phyloP scores from a whole-genome alignment of 352 stramenopile species.

The Blastocystis sp. region DNA sequence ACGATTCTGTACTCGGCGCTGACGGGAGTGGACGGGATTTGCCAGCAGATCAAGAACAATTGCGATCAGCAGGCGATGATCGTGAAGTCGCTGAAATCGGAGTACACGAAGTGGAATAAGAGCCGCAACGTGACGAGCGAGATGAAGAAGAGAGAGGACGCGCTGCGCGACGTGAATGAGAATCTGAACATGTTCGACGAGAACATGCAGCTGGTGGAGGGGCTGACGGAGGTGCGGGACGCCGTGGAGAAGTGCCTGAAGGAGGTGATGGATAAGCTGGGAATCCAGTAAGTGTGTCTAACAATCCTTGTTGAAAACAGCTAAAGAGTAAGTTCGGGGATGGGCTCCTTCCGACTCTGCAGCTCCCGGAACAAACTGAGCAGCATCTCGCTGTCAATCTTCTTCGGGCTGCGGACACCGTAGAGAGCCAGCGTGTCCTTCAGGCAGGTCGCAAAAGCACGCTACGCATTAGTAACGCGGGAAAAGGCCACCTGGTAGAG shows the following conservation, averaged over 20 bases:
- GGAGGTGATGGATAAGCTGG: background rate
- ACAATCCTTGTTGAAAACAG: background rate
- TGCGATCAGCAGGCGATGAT: background rate
- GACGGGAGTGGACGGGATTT: background rate
- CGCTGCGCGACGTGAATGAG: slow-evolving; percentile 23
- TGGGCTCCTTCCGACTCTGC: background rate
- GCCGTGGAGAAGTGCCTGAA: background rate
- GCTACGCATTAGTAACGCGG: background rate
- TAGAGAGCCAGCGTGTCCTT: background rate
- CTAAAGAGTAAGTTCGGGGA: background rate
- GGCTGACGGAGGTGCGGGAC: background rate
- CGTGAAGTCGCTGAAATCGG: background rate
- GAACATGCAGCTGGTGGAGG: background rate
- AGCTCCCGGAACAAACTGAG: background rate
- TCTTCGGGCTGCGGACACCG: background rate
- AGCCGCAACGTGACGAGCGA: slow-evolving; percentile 27
- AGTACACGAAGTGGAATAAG: slow-evolving; percentile 50
- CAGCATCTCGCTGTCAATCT: background rate
- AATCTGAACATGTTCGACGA: slow-evolving; percentile 33
- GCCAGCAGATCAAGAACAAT: slow-evolving; percentile 18
- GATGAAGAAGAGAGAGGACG: slow-evolving; percentile 62
- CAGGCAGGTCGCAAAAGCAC: background rate
- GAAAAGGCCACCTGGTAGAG: background rate
- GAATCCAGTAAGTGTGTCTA: background rate
- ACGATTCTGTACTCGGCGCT: slow-evolving; percentile 42